Percentiles rank a stretch among this genome's conserved stretches.
Conservation (phyloP, 2,329 filamentous ascomycete species). For the Phaeoacremonium minimum region DNA sequence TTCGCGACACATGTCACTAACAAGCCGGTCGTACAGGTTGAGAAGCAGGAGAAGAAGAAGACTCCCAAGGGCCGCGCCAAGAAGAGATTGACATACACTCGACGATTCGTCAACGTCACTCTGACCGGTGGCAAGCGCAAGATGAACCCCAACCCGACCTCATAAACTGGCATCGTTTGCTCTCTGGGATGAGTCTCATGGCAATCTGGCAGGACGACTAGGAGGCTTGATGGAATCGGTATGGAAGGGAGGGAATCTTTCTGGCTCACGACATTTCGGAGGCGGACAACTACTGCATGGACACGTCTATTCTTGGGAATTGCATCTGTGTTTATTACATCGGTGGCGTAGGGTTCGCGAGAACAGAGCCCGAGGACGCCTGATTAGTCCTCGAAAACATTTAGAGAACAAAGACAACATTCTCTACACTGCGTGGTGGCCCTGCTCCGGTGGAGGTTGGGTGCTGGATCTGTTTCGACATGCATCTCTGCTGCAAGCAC, state of each 20-base stretch:
- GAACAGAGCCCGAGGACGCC: slow-evolving; percentile 8
- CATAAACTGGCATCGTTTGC: slow-evolving; percentile 8
- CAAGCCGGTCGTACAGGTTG: too few relatives aligned
- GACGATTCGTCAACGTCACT: slow-evolving; percentile 95
- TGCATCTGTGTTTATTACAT: slow-evolving; percentile 9
- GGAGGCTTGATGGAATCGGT: slow-evolving; percentile 1
- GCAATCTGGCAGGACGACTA: slow-evolving; percentile 8
- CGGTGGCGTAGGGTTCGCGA: slow-evolving; percentile 8
- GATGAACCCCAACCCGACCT: slow-evolving; percentile 13
- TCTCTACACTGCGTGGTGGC: too few relatives aligned
- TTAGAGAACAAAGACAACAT: slow-evolving; percentile 8
- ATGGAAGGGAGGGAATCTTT: slow-evolving; percentile 8
- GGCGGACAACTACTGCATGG: slow-evolving; percentile 1
- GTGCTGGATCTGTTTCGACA: too few relatives aligned
- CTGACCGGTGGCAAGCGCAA: slow-evolving; percentile 96
- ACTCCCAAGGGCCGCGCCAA: slow-evolving; percentile 78
- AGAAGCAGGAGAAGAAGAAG: slow-evolving; percentile 14
- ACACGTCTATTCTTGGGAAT: slow-evolving; percentile 6
- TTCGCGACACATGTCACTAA: too few relatives aligned
- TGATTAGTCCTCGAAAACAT: slow-evolving; percentile 10
- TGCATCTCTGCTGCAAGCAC: too few relatives aligned
- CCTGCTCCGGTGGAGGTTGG: too few relatives aligned
- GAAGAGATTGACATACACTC: slow-evolving; percentile 92
- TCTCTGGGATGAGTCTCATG: slow-evolving; percentile 9
- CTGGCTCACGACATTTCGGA: slow-evolving; percentile 2